A percentile compares a stretch with the other conserved stretches of the same genome.
Evolutionary conservation across 2,329 filamentous ascomycete genomes (phyloP).

Genomic region (Exophiala sp.): DNA sequence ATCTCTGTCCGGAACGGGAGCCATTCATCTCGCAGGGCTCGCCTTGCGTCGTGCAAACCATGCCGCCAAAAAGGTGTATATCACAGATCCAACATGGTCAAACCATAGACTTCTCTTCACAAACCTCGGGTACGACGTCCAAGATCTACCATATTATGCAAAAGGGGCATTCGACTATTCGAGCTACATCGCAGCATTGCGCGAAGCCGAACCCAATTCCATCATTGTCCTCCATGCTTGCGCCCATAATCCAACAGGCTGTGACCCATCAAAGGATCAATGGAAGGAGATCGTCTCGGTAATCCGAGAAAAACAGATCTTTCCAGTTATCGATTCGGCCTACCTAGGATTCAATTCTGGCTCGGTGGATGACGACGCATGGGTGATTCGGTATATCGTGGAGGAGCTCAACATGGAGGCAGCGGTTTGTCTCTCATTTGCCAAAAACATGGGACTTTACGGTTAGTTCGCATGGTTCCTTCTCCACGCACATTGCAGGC

Average conservation of each 20-base stretch:
- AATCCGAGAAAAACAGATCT: constrained; percentile 73
- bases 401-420: constrained; percentile 64
- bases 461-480: constrained; percentile 53
- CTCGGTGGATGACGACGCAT: constrained; percentile 74
- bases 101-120: constrained; percentile 77
- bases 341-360: constrained; percentile 98
- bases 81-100: constrained; percentile 93
- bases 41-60: constrained; percentile 73
- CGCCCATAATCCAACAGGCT: constrained; percentile 95
- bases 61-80: constrained; percentile 60
- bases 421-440: constrained; percentile 54
- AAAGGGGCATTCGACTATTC: constrained; percentile 51
- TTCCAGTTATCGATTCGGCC: constrained; percentile 96
- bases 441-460: constrained; percentile 72
- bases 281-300: constrained; percentile 82
- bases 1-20: constrained; percentile 93
- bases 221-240: constrained; percentile 90
- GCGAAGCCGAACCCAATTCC: constrained; percentile 72
- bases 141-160: constrained; percentile 46
- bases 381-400: constrained; percentile 86
- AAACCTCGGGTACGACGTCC: constrained; percentile 69
- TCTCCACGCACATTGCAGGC: not conserved
- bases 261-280: constrained; percentile 85
- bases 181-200: constrained; percentile 54
- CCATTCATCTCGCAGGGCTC: constrained; percentile 89